Conservation (phyloP, 2,329 filamentous ascomycete species). For the Hymenoscyphus infarciens region DNA sequence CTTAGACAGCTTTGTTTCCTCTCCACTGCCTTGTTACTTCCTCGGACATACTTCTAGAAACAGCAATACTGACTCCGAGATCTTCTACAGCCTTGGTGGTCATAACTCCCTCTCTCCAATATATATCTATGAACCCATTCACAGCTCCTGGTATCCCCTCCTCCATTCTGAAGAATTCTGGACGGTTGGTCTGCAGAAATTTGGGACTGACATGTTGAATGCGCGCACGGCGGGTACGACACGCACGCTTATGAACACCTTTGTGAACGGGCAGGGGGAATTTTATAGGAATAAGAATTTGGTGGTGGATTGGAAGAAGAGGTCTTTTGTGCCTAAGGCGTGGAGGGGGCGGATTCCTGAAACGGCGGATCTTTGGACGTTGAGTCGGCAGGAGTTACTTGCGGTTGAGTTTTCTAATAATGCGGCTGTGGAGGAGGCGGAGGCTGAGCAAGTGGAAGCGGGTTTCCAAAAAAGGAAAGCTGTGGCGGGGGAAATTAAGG, state of each 20-base stretch:
- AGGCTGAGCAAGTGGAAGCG: background rate
- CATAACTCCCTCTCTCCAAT: too few relatives aligned
- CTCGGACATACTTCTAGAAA: too few relatives aligned
- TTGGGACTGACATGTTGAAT: background rate
- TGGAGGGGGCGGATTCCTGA: background rate
- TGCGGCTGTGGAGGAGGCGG: background rate
- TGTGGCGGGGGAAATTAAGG: background rate
- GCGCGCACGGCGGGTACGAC: background rate
- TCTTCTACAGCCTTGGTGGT: too few relatives aligned
- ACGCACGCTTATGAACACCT: background rate
- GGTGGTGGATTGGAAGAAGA: background rate
- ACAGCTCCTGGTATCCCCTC: background rate
- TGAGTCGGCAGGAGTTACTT: background rate
- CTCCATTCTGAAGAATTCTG: background rate
- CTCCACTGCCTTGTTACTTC: too few relatives aligned
- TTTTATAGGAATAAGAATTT: background rate
- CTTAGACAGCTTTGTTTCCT: too few relatives aligned
- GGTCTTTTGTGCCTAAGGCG: background rate
- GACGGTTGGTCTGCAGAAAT: background rate
- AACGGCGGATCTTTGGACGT: background rate
- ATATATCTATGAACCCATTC: too few relatives aligned
- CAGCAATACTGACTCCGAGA: too few relatives aligned
- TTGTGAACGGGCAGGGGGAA: background rate
- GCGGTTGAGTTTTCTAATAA: background rate
- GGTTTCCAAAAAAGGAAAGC: background rate